A percentile compares a stretch with the other conserved stretches of the same genome.
Evolutionary conservation across 306 rosid species (phyloP).

Genomic region (Gynostemma pentaphyllum): DNA sequence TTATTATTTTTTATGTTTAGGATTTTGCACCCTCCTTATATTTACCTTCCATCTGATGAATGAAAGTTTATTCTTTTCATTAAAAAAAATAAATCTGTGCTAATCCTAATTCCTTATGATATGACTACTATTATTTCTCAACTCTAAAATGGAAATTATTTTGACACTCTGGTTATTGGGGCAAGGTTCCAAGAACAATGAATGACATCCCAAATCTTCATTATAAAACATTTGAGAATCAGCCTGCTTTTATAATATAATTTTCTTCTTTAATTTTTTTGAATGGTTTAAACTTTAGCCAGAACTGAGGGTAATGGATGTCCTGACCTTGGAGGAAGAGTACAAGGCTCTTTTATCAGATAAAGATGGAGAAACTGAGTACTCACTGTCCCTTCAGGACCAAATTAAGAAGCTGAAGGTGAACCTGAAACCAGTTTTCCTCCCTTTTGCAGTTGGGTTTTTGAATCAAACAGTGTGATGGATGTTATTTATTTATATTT

Average conservation of each 20-base stretch:
- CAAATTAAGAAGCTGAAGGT: constrained; percentile 66
- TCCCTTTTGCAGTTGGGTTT: not conserved
- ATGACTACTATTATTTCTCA: not conserved
- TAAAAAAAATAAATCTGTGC: not conserved
- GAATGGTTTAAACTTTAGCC: constrained; percentile 37
- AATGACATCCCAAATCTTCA: not conserved
- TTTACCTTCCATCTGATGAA: too few relatives aligned
- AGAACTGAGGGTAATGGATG: constrained; percentile 45
- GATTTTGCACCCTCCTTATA: too few relatives aligned
- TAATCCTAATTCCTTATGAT: not conserved
- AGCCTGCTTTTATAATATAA: not conserved
- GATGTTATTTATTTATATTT: not conserved
- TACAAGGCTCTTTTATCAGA: constrained; percentile 50
- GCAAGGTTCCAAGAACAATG: not conserved
- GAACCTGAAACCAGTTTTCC: constrained; percentile 4
- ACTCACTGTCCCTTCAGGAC: constrained; percentile 50
- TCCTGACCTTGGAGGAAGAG: constrained; percentile 57
- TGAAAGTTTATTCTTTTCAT: too few relatives aligned
- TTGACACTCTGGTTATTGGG: not conserved
- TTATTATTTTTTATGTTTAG: too few relatives aligned
- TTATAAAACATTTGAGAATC: not conserved
- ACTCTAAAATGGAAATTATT: not conserved
- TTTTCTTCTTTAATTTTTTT: constrained; percentile 8
- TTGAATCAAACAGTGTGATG: not conserved
- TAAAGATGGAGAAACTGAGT: constrained; percentile 60